A percentile compares a stretch with the other conserved stretches of the same genome.
Conservation (phyloP, 768 basidiomycete species). For the Cystobasidium tubakii region DNA sequence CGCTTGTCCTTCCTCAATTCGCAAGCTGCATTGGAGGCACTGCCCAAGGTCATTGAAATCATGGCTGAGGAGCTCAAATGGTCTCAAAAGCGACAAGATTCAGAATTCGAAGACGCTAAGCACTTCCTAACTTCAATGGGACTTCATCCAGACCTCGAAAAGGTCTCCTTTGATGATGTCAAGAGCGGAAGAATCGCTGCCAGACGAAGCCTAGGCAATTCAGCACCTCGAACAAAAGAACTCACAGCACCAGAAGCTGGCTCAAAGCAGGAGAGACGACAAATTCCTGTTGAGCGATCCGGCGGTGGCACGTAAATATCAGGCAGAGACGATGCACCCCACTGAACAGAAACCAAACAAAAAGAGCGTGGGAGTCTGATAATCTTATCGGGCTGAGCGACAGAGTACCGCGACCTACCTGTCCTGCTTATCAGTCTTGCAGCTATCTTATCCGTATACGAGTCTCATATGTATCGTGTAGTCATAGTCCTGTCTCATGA, state of each 20-base stretch:
- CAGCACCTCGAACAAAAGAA: conserved; percentile 50
- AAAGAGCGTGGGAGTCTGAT: too few species aligned
- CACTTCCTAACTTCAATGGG: conserved; percentile 81
- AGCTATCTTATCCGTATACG: not conserved
- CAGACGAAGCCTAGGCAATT: conserved; percentile 60
- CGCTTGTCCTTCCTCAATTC: conserved; percentile 92
- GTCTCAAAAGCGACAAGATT: conserved; percentile 58
- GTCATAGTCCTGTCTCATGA: not conserved
- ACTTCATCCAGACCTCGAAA: conserved; percentile 40
- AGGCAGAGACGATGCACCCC: not conserved
- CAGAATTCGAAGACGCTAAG: conserved; percentile 61
- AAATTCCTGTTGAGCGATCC: conserved; percentile 38
- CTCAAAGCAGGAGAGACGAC: conserved; percentile 3
- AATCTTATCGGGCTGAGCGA: too few species aligned
- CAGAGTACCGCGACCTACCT: too few species aligned
- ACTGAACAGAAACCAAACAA: not conserved
- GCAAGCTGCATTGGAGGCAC: conserved; percentile 70
- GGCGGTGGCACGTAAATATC: conserved; percentile 37
- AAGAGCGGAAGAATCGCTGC: conserved; percentile 64
- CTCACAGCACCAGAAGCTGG: conserved; percentile 21
- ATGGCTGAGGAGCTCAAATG: conserved; percentile 82
- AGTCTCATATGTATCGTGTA: not conserved
- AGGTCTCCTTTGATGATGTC: conserved; percentile 43
- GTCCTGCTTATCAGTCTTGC: not conserved
- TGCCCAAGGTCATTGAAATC: conserved; percentile 82